phyloP scores from a whole-genome alignment of 164 flowering plant species.

The Santalum album region DNA sequence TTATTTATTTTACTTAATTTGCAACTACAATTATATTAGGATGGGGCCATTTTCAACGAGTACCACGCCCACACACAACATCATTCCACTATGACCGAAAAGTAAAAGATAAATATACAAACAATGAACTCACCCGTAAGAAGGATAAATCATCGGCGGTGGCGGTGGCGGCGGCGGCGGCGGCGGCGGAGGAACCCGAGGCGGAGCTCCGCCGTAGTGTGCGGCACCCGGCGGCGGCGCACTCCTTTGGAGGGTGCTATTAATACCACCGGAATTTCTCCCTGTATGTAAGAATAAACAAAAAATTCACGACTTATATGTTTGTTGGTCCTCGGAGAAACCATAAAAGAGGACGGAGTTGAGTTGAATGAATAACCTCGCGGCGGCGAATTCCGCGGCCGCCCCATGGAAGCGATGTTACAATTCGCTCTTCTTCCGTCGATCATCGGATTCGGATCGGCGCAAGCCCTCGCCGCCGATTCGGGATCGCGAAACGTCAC shows the following conservation, averaged over 20 bases:
- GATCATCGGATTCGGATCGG: slow-evolving; percentile 75
- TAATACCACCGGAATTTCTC: slow-evolving; percentile 35
- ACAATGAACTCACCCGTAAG: slow-evolving; percentile 41
- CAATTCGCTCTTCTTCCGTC: slow-evolving; percentile 91
- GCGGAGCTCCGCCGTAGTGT: slow-evolving; percentile 19
- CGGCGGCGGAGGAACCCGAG: slow-evolving; percentile 12
- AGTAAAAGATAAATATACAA: background rate
- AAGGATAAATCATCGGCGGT: slow-evolving; percentile 37
- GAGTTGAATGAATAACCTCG: slow-evolving; percentile 33
- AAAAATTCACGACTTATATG: no score
- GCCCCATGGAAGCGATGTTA: slow-evolving; percentile 82
- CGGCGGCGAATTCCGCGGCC: slow-evolving; percentile 84
- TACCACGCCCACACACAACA: no score
- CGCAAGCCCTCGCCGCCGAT: slow-evolving; percentile 74
- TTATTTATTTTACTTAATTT: no score
- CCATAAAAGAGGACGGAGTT: no score
- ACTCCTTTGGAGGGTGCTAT: slow-evolving; percentile 19
- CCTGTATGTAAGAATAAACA: slow-evolving; percentile 20
- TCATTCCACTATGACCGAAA: no score
- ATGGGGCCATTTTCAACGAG: no score
- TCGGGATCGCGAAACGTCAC: slow-evolving; percentile 93
- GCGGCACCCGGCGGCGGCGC: slow-evolving; percentile 21
- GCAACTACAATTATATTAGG: no score
- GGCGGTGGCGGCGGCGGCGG: slow-evolving; percentile 23
- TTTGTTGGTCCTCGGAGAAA: no score